Conservation (phyloP, 192 early-diverging fungal species). For the Coemansia sp. region DNA sequence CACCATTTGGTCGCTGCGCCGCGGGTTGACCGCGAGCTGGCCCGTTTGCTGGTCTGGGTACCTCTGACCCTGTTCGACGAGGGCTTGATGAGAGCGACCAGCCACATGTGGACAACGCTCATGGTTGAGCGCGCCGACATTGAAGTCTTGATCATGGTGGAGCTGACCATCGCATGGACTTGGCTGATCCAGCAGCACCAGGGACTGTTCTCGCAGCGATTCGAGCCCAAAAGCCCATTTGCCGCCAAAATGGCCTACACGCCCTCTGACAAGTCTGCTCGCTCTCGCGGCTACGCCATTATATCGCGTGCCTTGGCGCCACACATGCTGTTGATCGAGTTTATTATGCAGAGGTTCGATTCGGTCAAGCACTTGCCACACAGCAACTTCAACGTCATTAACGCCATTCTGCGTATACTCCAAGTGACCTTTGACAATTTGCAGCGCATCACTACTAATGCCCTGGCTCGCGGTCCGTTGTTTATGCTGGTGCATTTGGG, state of each 20-base stretch:
- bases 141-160: constrained; percentile 79
- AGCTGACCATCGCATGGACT: constrained; percentile 85
- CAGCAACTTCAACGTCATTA: constrained; percentile 72
- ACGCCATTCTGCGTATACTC: constrained; percentile 79
- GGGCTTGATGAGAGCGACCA: constrained; percentile 79
- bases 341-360: constrained; percentile 84
- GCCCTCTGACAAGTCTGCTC: constrained; percentile 81
- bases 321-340: constrained; percentile 87
- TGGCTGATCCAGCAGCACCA: constrained; percentile 75
- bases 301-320: constrained; percentile 70
- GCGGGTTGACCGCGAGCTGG: constrained; percentile 59
- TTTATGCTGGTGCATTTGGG: constrained; percentile 80
- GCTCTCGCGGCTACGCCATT: constrained; percentile 62
- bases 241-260: constrained; percentile 90
- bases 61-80: constrained; percentile 82
- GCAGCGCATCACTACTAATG: constrained; percentile 64
- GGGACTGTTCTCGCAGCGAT: constrained; percentile 77
- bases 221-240: constrained; percentile 74
- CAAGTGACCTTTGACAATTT: constrained; percentile 70
- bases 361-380: constrained; percentile 71
- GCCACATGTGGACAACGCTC: constrained; percentile 89
- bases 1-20: constrained; percentile 28
- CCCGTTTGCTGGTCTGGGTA: constrained; percentile 85
- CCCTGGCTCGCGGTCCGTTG: constrained; percentile 75
- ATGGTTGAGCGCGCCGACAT: constrained; percentile 75